Evolutionary conservation across 345 rosid genomes (phyloP), one percentile per base, ranked within the genome.

Genomic region (Raphanus raphanistrum): DNA sequence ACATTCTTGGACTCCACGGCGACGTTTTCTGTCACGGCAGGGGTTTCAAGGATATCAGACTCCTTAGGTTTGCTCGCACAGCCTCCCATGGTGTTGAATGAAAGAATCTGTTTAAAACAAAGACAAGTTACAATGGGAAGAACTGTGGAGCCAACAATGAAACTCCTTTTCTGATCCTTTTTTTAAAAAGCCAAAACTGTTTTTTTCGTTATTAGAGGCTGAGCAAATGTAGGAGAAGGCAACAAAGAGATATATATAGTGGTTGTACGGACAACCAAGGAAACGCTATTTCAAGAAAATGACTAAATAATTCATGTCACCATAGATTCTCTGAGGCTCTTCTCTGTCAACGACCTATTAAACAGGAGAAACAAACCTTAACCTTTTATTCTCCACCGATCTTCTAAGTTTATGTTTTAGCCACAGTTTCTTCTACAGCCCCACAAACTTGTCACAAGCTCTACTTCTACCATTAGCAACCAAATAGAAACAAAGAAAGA

Each of bases 61-160:
- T 76, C 84, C 81, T 80, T 80, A 32, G 82, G 79, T 80, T 70
- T 80, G 82, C 82, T 80, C 76, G 79, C 82, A 74, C 82, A 80
- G 82, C 68, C 79, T 80, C 82, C 82, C 82, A 80, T 80, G 63
- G 27, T 80, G 71, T 9, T 78, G 6, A 21, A 26, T 3, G 31
- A 68, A 54, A 63, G 8, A 54, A 36, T 38, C 5, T n/a, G 63
- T 33, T 50, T 62, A 15, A 79, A 74, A 73, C 55, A 11, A 32
- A 71, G 54, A 36, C 57, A 36, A 21, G 36, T 63, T 68, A 73
- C 68, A 68, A 63, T 43, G 79, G 79, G 79, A 69, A 70, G 82
- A 80, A 57, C 79, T 74, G 82, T 75, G 82, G 82, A 79, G 82
- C 71, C 29, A 35, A 68, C 52, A 38, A 73, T 78, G 79, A 48